Conservation (phyloP, 2,329 filamentous ascomycete genomes). For the Geosmithia morbida region DNA sequence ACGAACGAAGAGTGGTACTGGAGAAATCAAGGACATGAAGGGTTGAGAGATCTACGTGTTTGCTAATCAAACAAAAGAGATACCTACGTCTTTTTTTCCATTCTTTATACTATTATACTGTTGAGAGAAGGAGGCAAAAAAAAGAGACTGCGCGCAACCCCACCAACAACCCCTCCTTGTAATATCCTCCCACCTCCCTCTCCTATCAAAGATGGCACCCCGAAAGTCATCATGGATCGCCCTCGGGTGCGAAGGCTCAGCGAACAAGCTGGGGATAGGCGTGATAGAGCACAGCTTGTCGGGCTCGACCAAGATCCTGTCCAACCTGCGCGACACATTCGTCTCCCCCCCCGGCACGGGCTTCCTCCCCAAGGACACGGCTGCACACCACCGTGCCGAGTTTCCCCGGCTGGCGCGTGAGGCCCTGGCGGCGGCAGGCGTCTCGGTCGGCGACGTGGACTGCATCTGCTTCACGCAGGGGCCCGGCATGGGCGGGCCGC, state of each 20-base stretch:
- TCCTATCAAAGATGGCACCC: slow-evolving; percentile 5
- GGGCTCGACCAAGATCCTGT: slow-evolving; percentile 49
- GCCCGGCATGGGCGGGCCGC: slow-evolving; percentile 89
- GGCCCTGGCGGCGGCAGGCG: slow-evolving; percentile 56
- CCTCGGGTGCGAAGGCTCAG: slow-evolving; percentile 69
- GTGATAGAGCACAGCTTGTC: slow-evolving; percentile 63
- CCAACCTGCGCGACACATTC: slow-evolving; percentile 92
- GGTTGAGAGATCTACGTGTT: too few species aligned
- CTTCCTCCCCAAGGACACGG: slow-evolving; percentile 94
- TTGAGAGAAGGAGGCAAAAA: too few species aligned
- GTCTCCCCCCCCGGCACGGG: slow-evolving; percentile 82
- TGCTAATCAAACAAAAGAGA: too few species aligned
- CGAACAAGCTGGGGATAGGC: slow-evolving; percentile 94
- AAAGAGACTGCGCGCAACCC: too few species aligned
- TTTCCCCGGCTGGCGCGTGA: slow-evolving; percentile 69
- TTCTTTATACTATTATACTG: too few species aligned
- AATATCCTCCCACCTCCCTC: background rate
- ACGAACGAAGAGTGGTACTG: too few species aligned
- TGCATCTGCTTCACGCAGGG: slow-evolving; percentile 95
- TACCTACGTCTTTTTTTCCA: too few species aligned
- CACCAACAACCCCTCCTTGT: background rate
- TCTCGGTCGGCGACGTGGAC: slow-evolving; percentile 54
- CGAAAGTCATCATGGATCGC: slow-evolving; percentile 32
- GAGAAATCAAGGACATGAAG: too few species aligned
- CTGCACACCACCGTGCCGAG: slow-evolving; percentile 76